Evolutionary conservation across 331 rosid genomes (phyloP).

Genomic region (Dryas integrifolia): DNA sequence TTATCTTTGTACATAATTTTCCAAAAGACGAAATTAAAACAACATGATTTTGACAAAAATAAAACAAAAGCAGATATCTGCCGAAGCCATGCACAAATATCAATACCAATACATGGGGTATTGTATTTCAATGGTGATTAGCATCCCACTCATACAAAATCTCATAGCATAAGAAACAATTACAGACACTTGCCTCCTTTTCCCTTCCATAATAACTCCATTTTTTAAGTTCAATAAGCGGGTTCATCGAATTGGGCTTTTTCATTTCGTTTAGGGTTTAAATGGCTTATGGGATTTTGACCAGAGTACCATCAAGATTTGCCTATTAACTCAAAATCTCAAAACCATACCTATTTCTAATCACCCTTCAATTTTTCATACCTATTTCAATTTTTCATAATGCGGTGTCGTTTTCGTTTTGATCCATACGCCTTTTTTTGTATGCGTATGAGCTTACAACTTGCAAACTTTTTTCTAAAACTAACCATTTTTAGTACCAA

Average conservation of each 20-base stretch:
- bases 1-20: too few relatives aligned
- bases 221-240: background rate
- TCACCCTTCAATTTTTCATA: background rate
- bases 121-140: background rate
- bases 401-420: too few relatives aligned
- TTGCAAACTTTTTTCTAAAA: too few relatives aligned
- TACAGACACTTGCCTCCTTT: background rate
- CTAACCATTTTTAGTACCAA: too few relatives aligned
- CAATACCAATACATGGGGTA: background rate
- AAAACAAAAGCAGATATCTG: conserved; percentile 4
- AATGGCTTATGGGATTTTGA: background rate
- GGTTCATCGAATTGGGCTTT: background rate
- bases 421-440: too few relatives aligned
- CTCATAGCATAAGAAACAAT: background rate
- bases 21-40: too few relatives aligned
- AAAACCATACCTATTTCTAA: background rate
- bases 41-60: too few relatives aligned
- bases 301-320: background rate
- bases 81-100: conserved; percentile 1
- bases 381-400: too few relatives aligned
- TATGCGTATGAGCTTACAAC: too few relatives aligned
- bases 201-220: background rate
- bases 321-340: background rate
- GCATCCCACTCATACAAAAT: background rate
- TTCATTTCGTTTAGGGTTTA: background rate